These are phyloP conservation scores for Penicillium robsamsonii DNA, from an alignment of 495 filamentous ascomycete genomes.

Conservation along the genomic window DNA sequence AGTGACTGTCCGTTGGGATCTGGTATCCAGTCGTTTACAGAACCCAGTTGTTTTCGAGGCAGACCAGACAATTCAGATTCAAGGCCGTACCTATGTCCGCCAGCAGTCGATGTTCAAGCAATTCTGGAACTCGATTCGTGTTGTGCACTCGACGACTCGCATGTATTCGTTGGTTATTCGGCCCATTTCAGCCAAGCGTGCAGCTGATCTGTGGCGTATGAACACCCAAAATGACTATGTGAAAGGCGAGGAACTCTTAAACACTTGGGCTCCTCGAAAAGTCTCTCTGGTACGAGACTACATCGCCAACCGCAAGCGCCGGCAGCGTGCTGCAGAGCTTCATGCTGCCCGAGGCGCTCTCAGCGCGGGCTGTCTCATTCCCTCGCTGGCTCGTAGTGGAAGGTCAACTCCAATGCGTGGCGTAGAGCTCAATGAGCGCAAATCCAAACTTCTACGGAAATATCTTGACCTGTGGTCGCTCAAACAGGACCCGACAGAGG, in stretches of 20 bases:
- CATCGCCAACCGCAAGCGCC: slow-evolving; percentile 65
- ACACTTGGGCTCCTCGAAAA: slow-evolving; percentile 81
- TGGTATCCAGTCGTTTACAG: slow-evolving; percentile 72
- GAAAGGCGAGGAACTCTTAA: slow-evolving; percentile 86
- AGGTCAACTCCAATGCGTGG: slow-evolving; percentile 40
- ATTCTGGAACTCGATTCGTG: slow-evolving; percentile 77
- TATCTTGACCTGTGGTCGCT: slow-evolving; percentile 77
- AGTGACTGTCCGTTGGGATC: slow-evolving; percentile 79
- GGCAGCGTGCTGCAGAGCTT: slow-evolving; percentile 70
- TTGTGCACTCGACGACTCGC: slow-evolving; percentile 80
- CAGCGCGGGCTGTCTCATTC: slow-evolving; percentile 37
- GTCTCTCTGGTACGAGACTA: slow-evolving; percentile 85
- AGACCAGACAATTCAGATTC: slow-evolving; percentile 75
- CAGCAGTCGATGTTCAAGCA: slow-evolving; percentile 83
- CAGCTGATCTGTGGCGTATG: slow-evolving; percentile 95
- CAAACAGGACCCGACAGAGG: slow-evolving; percentile 68
- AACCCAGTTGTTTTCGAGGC: slow-evolving; percentile 82
- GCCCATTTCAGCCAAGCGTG: slow-evolving; percentile 84
- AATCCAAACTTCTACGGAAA: slow-evolving; percentile 61
- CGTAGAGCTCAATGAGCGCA: slow-evolving; percentile 52
- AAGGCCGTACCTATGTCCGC: slow-evolving; percentile 79
- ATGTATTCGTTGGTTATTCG: slow-evolving; percentile 84
- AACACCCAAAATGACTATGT: slow-evolving; percentile 91
- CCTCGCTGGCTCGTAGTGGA: slow-evolving; percentile 38
- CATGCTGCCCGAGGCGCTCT: slow-evolving; percentile 74